phyloP scores from a whole-genome alignment of 331 rosid species.

The Erythrophleum ivorense region DNA sequence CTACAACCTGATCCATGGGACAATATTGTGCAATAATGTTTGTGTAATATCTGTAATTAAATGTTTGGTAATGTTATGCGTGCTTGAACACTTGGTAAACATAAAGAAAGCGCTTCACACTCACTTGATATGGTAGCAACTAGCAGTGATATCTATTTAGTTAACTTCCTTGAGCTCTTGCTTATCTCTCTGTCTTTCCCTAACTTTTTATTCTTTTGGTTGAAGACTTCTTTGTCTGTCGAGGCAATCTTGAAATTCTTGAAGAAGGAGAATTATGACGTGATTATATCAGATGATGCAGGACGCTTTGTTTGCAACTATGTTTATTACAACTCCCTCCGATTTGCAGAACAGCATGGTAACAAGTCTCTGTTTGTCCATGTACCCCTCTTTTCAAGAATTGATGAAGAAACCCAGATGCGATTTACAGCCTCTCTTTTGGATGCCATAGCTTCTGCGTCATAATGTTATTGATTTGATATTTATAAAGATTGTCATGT shows the following conservation, averaged over 20 bases:
- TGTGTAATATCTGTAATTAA: neutral
- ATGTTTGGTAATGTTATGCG: neutral
- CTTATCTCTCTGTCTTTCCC: neutral
- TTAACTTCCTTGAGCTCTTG: neutral
- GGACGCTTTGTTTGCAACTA: constrained; percentile 94
- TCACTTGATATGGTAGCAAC: constrained; percentile 10
- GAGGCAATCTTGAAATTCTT: constrained; percentile 58
- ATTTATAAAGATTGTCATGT: constrained; percentile 17
- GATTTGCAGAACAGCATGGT: constrained; percentile 80
- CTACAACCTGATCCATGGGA: neutral
- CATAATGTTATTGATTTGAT: constrained; percentile 41
- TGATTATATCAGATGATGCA: constrained; percentile 71
- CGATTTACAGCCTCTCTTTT: constrained; percentile 65
- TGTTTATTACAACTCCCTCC: constrained; percentile 82
- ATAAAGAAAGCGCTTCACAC: neutral
- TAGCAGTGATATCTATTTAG: constrained; percentile 10
- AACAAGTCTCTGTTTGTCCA: constrained; percentile 87
- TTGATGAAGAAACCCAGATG: constrained; percentile 81
- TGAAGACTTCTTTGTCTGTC: constrained; percentile 60
- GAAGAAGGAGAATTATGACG: constrained; percentile 63
- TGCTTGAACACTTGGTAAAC: neutral
- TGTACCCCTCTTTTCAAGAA: constrained; percentile 74
- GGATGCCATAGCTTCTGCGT: constrained; percentile 76
- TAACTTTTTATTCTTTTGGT: constrained; percentile 45
- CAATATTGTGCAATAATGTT: neutral